These are phyloP conservation scores for Lycium ferocissimum DNA, from an alignment of 257 asterid genomes.

Conservation along the genomic window DNA sequence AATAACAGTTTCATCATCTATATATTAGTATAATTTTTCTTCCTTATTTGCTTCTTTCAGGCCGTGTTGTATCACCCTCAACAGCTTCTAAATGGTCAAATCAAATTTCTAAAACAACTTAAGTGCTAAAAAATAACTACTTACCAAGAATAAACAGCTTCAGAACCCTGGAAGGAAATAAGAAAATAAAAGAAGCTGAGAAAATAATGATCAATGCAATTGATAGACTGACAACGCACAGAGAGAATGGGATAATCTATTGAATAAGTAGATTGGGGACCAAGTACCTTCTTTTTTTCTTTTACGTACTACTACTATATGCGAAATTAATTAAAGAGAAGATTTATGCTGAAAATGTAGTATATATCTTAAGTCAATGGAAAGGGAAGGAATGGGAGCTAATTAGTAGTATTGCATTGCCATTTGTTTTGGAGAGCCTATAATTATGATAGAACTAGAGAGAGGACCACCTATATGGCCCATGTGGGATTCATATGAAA, in stretches of 20 bases:
- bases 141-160: background rate
- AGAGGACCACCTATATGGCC: conserved; percentile 24
- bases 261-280: conserved; percentile 30
- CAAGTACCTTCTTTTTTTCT: background rate
- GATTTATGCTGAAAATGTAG: background rate
- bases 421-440: background rate
- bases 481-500: background rate
- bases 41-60: background rate
- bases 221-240: background rate
- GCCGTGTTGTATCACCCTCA: background rate
- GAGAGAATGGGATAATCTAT: conserved; percentile 28
- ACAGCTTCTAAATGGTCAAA: background rate
- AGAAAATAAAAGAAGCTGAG: too few relatives aligned
- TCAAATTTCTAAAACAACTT: background rate
- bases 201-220: conserved; percentile 1
- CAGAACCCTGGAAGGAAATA: background rate
- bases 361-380: background rate
- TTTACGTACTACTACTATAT: background rate
- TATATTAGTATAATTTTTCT: background rate
- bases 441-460: background rate
- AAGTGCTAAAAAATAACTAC: background rate
- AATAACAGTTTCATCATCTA: background rate
- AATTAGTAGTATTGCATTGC: too few relatives aligned
- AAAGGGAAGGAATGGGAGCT: background rate
- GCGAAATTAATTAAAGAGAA: background rate